These are phyloP conservation scores for Nannizziopsis barbatae DNA, from an alignment of 2,329 filamentous ascomycete species.

Conservation along the genomic window DNA sequence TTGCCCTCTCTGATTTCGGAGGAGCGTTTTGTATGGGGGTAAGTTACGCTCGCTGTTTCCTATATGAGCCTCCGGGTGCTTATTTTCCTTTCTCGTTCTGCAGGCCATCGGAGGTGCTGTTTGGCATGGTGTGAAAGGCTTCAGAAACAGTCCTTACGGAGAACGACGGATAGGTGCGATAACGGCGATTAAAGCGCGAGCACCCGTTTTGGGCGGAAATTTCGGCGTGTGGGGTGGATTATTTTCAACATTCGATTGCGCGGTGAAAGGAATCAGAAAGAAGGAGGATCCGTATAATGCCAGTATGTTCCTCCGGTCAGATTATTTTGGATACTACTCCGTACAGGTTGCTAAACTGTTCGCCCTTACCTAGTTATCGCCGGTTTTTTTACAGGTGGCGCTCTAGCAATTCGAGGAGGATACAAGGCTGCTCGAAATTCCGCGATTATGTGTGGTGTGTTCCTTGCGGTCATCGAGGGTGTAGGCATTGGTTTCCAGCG, in stretches of 20 bases:
- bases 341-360: neutral
- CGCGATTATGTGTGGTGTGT: slow-evolving; percentile 87
- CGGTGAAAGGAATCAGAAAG: slow-evolving; percentile 83
- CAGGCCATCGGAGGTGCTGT: slow-evolving; percentile 69
- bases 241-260: slow-evolving; percentile 93
- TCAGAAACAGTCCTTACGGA: slow-evolving; percentile 78
- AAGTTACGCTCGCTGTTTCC: slow-evolving; percentile 37
- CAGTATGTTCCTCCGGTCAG: slow-evolving; percentile 38
- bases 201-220: slow-evolving; percentile 91
- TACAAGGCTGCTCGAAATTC: slow-evolving; percentile 87
- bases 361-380: slow-evolving; percentile 56
- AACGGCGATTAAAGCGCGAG: slow-evolving; percentile 94
- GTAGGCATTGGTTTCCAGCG: slow-evolving; percentile 92
- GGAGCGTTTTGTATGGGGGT: slow-evolving; percentile 96
- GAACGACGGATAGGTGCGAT: slow-evolving; percentile 91
- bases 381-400: slow-evolving; percentile 90
- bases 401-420: slow-evolving; percentile 82
- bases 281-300: slow-evolving; percentile 99
- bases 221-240: slow-evolving; percentile 96
- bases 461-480: slow-evolving; percentile 92
- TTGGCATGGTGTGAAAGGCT: slow-evolving; percentile 96
- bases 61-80: neutral
- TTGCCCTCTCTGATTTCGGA: slow-evolving; percentile 93
- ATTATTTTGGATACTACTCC: neutral
- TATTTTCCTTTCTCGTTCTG: slow-evolving; percentile 13